A percentile compares a stretch with the other conserved stretches of the same genome.
Conservation (phyloP, 2,329 filamentous ascomycete genomes). For the Hymenoscyphus scutula region DNA sequence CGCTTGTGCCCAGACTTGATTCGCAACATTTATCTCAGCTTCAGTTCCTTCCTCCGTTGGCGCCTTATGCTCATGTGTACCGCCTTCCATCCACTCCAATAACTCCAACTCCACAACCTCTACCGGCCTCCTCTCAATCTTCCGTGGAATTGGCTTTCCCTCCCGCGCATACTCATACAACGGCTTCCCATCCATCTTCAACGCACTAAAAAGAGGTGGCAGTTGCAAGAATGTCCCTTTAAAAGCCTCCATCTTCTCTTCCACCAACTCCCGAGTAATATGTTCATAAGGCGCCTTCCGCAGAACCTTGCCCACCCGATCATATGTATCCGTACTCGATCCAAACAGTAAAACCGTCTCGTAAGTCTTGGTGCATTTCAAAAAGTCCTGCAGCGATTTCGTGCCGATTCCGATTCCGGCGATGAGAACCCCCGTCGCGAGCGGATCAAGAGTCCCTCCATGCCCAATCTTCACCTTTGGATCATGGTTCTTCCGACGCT, state of each 20-base stretch:
- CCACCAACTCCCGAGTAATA: slow-evolving; percentile 74
- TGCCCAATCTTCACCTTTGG: slow-evolving; percentile 91
- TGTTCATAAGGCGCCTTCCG: slow-evolving; percentile 73
- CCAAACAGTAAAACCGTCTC: slow-evolving; percentile 89
- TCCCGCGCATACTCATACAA: slow-evolving; percentile 94
- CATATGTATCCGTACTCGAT: slow-evolving; percentile 89
- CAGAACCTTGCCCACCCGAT: slow-evolving; percentile 79
- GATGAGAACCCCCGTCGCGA: slow-evolving; percentile 90
- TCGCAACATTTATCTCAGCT: slow-evolving; percentile 72
- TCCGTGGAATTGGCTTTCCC: slow-evolving; percentile 78
- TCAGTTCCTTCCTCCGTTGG: slow-evolving; percentile 74
- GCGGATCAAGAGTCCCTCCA: slow-evolving; percentile 89
- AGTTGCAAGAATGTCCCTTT: slow-evolving; percentile 83
- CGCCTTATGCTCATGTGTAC: slow-evolving; percentile 75
- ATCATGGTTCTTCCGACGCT: slow-evolving; percentile 56
- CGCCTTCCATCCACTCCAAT: slow-evolving; percentile 80
- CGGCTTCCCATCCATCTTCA: slow-evolving; percentile 91
- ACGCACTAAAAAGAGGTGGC: slow-evolving; percentile 87
- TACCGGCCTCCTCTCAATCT: slow-evolving; percentile 79
- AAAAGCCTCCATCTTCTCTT: slow-evolving; percentile 72
- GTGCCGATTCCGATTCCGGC: slow-evolving; percentile 85
- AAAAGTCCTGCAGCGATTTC: slow-evolving; percentile 74
- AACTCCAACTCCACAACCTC: slow-evolving; percentile 76
- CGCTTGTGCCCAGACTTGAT: slow-evolving; percentile 66
- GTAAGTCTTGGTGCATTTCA: slow-evolving; percentile 90